Base-by-base conservation (phyloP, 2,329 filamentous ascomycete species). In the Colletotrichum tamarilloi region DNA sequence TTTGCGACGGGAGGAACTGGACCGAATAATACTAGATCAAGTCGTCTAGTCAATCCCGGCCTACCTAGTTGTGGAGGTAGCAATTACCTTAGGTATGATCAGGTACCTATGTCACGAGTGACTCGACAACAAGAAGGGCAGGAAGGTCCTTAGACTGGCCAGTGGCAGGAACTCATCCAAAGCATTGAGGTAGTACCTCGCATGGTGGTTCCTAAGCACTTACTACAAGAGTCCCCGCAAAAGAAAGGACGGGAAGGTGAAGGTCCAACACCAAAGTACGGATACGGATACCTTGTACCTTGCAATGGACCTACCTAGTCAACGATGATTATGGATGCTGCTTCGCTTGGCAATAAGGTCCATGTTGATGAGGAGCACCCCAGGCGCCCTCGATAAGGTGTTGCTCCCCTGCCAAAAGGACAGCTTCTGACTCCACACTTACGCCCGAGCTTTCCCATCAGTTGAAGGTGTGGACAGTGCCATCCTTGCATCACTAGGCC, bases 391-490 rank as follows among this genome's bases (percentile, higher is more conserved):
- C 24, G 24, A 49, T 12, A 62, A 56, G 42, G 60, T 42, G 8
- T 49, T 16, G 7, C 16, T 22, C 22, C 14, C 24, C 66, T 55
- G 57, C 4, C 28, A 35, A 24, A 16, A 19, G 42, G 8, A n/a
- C 46, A 63, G 16, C 28, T 46, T 32, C 19, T 46, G 46, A 52
- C 67, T 26, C 49, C 32, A 26, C 26, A 53, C 28, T 38, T 53
- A 30, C 42, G 62, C 60, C 62, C 62, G 42, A 60, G 28, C 60
- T 68, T 56, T 62, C 22, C 38, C 38, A 24, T 49, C 46, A 30
- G 14, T 60, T 28, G n/a, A 53, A 14, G n/a, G 46, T 49, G 28
- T 16, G 38, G 63, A 57, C 22, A 38, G 42, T 26, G 28, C 11
- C 11, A 59, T 32, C 66, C 59, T 32, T 49, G 59, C 9, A 9